phyloP scores from a whole-genome alignment of 75 land plant genomes.

The Pinus tabuliformis region DNA sequence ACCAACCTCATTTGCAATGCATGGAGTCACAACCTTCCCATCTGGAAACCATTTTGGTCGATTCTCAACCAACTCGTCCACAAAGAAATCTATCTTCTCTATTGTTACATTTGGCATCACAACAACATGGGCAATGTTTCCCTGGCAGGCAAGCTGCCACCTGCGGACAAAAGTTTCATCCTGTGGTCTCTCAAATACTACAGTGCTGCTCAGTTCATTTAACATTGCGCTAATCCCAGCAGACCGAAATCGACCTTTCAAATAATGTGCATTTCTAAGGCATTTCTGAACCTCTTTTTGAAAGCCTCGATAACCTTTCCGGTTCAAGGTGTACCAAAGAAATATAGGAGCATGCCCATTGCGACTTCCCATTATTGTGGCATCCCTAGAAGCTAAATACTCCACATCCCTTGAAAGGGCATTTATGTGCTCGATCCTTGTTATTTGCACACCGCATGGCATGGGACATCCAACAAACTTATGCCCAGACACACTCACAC shows the following conservation, averaged over 20 bases:
- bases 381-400: conserved; percentile 94
- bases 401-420: conserved; percentile 89
- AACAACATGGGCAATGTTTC: conserved; percentile 92
- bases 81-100: conserved; percentile 75
- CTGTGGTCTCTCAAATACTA: conserved; percentile 89
- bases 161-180: conserved; percentile 84
- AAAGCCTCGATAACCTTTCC: conserved; percentile 94
- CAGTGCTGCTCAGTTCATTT: conserved; percentile 96
- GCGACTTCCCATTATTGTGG: conserved; percentile 98
- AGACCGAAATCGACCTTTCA: conserved; percentile 64
- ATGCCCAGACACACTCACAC: conserved; percentile 52
- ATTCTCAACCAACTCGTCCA: conserved; percentile 61
- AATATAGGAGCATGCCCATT: conserved; percentile 99
- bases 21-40: conserved; percentile 55
- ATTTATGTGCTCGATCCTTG: conserved; percentile 87
- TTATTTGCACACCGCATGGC: conserved; percentile 98
- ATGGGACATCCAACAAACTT: conserved; percentile 61
- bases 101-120: conserved; percentile 94
- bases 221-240: conserved; percentile 90
- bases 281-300: conserved; percentile 96
- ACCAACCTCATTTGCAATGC: conserved; percentile 76
- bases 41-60: conserved; percentile 66
- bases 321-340: conserved; percentile 95
- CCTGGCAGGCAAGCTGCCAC: conserved; percentile 95
- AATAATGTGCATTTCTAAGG: conserved; percentile 89